These are phyloP conservation scores for Eucalyptus melliodora DNA, from an alignment of 345 rosid genomes.

Conservation along the genomic window DNA sequence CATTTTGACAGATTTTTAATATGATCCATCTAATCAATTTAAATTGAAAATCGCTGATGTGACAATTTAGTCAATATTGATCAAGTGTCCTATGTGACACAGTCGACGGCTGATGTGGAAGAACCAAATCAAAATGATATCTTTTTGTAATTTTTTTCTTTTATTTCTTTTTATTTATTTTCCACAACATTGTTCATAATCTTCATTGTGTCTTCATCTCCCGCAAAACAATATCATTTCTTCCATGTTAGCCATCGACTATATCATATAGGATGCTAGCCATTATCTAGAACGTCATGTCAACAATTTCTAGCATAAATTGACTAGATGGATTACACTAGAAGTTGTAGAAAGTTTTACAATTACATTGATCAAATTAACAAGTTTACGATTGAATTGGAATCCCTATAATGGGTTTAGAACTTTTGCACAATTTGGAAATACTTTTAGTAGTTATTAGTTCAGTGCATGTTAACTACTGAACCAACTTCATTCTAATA, in stretches of 20 bases:
- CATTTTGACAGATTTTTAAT: not conserved
- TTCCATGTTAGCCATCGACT: not conserved
- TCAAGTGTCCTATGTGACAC: not conserved
- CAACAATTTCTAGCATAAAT: not conserved
- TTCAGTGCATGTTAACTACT: not conserved
- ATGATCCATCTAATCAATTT: not conserved
- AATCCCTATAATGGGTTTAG: not conserved
- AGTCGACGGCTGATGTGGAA: rapidly evolving
- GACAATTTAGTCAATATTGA: not conserved
- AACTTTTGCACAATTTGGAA: not conserved
- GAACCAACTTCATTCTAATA: not conserved
- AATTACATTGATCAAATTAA: not conserved
- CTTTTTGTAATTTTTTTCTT: not conserved
- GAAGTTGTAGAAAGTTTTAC: not conserved
- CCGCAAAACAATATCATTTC: rapidly evolving
- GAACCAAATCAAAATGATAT: not conserved
- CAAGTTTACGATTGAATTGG: not conserved
- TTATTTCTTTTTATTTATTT: not conserved
- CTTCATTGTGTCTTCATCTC: not conserved
- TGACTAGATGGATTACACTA: not conserved
- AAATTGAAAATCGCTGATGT: not conserved
- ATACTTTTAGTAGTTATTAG: not conserved
- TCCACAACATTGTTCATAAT: not conserved
- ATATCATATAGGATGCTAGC: not conserved
- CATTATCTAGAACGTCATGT: not conserved